Base-by-base conservation (phyloP, 2,329 filamentous ascomycete species). In the Fusarium metavorans region DNA sequence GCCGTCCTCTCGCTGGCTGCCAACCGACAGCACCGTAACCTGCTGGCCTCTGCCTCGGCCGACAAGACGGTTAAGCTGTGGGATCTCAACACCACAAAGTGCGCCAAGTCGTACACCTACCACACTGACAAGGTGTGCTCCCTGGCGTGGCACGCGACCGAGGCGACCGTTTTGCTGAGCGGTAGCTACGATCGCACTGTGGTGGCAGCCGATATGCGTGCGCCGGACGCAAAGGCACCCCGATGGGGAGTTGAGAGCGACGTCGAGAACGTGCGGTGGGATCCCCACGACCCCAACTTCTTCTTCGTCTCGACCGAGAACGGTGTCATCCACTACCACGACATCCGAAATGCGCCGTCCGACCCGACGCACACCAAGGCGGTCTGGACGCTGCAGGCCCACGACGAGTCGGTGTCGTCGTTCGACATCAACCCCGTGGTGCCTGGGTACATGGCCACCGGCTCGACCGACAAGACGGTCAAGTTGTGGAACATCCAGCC, bases 111-210 rank as follows among this genome's bases (percentile, higher is more conserved):
- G 52, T 99, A 99, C 88, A 89, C 91, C 18, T 94, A 97, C 85
- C 97, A 99, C 85, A 97, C 94, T 39, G 97, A 98, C 88, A 99
- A 99, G 86, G 95, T 98, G 76, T 99, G 95, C 88, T 95, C 96
- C 25, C 86, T 99, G 66, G 93, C 96, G 75, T 99, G 97, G 97
- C 95, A 98, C 86, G 90, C 94, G 0, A 90, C 88, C 50, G 94
- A 98, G 83, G 92, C 95, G 4, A 98, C 97, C 0, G 91, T 97
- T 23, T 88, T 99, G 27, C 89, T 99, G 69, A 97, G 93, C 79
- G 97, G 97, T 71, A 97, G 94, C 81, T 99, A 98, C 85, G 97
- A 99, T 83, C 92, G 95, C 74, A 98, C 95, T 4, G 89, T 98
- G 11, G 94, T 98, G 10, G 95, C 94, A n/a, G 94, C 95, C 4